Base-by-base conservation (phyloP, 495 filamentous ascomycete species). In the Rusavskia elegans region DNA sequence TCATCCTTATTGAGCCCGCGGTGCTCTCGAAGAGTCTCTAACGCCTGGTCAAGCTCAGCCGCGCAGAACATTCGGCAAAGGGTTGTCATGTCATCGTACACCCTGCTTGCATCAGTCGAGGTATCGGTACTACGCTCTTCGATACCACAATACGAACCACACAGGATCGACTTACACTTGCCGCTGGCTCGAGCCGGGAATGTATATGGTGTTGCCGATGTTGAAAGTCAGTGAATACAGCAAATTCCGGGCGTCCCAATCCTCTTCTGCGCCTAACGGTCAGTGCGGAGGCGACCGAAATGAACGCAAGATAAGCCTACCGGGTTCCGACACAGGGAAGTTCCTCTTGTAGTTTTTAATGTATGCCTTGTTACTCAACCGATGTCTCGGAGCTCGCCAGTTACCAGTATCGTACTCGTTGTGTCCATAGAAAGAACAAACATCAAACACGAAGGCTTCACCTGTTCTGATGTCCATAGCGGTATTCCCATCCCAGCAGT, bases 401-500 rank as follows among this genome's bases (percentile, higher is more conserved):
- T 55, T 61, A 27, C 59, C 58, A 23, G 50, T 45, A 19, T 59
- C 56, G 37, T 61, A 57, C 29, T 76, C 74, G 42, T 75, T 71
- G 50, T 78, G 73, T 1, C 64, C 73, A 60, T 69, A 76, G 55
- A 71, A 72, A 3, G 51, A 65, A 40, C 64, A 64, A 0, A 68
- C 65, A 57, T 77, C 74, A 45, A 72, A 77, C n/a, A 78, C 57
- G 11, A 72, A 49, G 17, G 58, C 49, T 14, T 61, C 53, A 0
- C 61, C 66, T 2, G 58, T 71, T 2, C 53, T 38, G 2, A 46
- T 30, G 55, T 74, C 64, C 9, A 64, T 49, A 0, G 64, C 71
- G 3, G 65, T 61, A 53, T 76, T 77, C 17, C 57, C 69, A 52
- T 74, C 62, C 72, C 71, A 75, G 23, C 68, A 55, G 56, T 76